Evolutionary conservation across 148 eudicot genomes (phyloP).

Genomic region (Salicornia ramosissima): DNA sequence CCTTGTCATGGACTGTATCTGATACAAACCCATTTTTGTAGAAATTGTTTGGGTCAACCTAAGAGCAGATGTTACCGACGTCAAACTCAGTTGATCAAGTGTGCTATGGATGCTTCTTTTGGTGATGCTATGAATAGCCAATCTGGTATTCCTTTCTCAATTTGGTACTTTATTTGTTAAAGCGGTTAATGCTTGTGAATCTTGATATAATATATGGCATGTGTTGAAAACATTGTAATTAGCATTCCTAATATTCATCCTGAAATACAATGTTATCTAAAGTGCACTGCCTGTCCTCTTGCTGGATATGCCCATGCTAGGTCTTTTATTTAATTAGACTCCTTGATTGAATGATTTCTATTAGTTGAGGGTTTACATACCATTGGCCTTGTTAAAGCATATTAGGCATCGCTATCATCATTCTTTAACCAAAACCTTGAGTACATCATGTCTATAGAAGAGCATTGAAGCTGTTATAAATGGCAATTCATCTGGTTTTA

Average conservation of each 20-base stretch:
- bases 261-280: not conserved
- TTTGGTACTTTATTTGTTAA: not conserved
- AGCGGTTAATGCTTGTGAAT: not conserved
- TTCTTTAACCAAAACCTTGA: no score
- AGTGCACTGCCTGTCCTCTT: not conserved
- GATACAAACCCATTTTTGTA: slow-evolving; percentile 22
- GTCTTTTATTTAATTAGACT: not conserved
- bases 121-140: slow-evolving; percentile 53
- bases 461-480: no score
- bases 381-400: no score
- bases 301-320: not conserved
- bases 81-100: slow-evolving; percentile 28
- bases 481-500: no score
- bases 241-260: not conserved
- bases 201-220: not conserved
- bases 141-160: slow-evolving; percentile 36
- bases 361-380: not conserved
- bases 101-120: slow-evolving; percentile 81
- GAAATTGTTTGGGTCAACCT: slow-evolving; percentile 34
- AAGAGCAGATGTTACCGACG: slow-evolving; percentile 25
- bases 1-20: slow-evolving; percentile 9
- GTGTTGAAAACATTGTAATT: not conserved
- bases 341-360: not conserved
- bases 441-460: no score
- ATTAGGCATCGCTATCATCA: no score